Evolutionary conservation across 2,329 filamentous ascomycete species (phyloP), one percentile per base, ranked within the genome.

Genomic region (Blastomyces gilchristii): DNA sequence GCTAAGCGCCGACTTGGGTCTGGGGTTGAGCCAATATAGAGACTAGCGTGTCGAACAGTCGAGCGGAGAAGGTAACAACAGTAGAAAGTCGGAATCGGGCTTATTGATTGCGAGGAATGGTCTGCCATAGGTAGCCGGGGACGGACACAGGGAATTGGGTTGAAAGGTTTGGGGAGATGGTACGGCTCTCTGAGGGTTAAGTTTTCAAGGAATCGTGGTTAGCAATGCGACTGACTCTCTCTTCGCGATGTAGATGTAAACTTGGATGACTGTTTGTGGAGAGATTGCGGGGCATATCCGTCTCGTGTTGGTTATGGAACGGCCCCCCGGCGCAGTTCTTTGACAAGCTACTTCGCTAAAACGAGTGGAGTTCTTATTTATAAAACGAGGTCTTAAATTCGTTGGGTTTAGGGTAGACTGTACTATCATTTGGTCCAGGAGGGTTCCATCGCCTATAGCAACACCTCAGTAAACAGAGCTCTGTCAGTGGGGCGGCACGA

Each of bases 1-100:
- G 85, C 86, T 31, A 97, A 81, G 16, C 94, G 88, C 64, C 93
- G 84, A 0, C 86, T 85, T 52, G 94, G 93, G 71, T 97, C 86
- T 0, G 92, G 92, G 0, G 94, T 97, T 53, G 90, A 96, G 61
- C 94, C 94, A 62, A 97, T 88, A 75, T 99, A 99, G 37, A 93
- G 81, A 56, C 74, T 78, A 37, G 83, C 81, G 71, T 85, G 86
- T 56, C 85, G 83, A 11, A 91, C 82, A 0, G 87, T 91, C 0
- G 93, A 97, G 25, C 92, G 88, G 45, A 97, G 83, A 18, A 97
- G 83, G 74, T 99, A 97, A 72, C 94, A 95, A 68, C 90, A 91
- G 73, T 97, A 97, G 67, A 97, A 87, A 1, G 92, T 87, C 11
- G 93, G 93, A 28, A 97, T 90, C 0, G 82, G 79, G 67, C 77